Conservation (phyloP, 2,329 filamentous ascomycete genomes). For the Colletotrichum nymphaeae region DNA sequence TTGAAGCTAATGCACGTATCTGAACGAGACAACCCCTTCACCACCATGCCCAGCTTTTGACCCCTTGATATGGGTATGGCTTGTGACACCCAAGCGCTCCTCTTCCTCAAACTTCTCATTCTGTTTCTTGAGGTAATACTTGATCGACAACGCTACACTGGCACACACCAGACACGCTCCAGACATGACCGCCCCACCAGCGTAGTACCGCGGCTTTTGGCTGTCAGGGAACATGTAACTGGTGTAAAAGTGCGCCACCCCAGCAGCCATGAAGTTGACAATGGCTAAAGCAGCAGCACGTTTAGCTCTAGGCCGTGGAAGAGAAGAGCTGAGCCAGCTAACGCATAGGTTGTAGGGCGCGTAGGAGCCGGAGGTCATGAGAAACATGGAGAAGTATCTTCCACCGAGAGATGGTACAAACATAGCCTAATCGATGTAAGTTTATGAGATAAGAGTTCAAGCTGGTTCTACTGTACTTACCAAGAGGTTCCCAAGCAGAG, state of each 20-base stretch:
- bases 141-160: slow-evolving; percentile 42
- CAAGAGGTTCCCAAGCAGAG: slow-evolving; percentile 47
- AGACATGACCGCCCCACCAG: slow-evolving; percentile 42
- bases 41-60: slow-evolving; percentile 15
- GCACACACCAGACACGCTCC: slow-evolving; percentile 41
- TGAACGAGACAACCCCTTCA: slow-evolving; percentile 13
- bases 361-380: slow-evolving; percentile 46
- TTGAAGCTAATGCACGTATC: slow-evolving; percentile 10
- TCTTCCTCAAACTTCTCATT: slow-evolving; percentile 39
- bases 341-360: slow-evolving; percentile 47
- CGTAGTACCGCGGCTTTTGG: slow-evolving; percentile 44
- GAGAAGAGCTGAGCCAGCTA: slow-evolving; percentile 45
- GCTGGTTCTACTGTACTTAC: neutral
- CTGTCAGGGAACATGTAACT: slow-evolving; percentile 45
- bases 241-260: slow-evolving; percentile 44
- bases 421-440: slow-evolving; percentile 7
- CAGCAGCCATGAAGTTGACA: slow-evolving; percentile 44
- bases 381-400: slow-evolving; percentile 39
- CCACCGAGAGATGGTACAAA: slow-evolving; percentile 27
- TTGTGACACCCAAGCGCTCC: slow-evolving; percentile 34
- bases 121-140: slow-evolving; percentile 40
- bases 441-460: neutral
- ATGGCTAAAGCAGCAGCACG: slow-evolving; percentile 48
- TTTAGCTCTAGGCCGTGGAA: slow-evolving; percentile 48
- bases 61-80: slow-evolving; percentile 6